These are phyloP conservation scores for Effrenium voratum DNA, from an alignment of 73 alveolate species.

Conservation along the genomic window DNA sequence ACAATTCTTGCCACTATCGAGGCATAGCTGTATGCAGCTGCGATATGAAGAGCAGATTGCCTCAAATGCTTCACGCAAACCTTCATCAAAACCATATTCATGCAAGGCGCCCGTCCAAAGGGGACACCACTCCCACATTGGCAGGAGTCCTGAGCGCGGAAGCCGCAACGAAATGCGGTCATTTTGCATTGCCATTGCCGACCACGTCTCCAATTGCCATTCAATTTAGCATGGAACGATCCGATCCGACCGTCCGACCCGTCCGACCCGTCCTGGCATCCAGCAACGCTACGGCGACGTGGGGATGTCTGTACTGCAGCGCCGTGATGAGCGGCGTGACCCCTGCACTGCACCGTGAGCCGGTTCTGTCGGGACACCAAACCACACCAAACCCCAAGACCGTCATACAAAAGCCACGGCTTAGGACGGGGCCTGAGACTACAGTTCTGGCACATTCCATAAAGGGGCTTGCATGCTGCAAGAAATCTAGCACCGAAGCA, in stretches of 20 bases:
- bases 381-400: background rate
- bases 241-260: background rate
- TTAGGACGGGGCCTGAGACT: background rate
- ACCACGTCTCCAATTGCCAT: too few species aligned
- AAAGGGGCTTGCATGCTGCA: background rate
- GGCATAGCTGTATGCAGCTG: constrained; percentile 44
- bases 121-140: constrained; percentile 34
- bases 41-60: constrained; percentile 82
- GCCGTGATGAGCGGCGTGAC: constrained; percentile 93
- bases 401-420: background rate
- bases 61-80: background rate
- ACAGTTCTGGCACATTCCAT: background rate
- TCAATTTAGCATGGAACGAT: background rate
- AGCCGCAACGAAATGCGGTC: background rate
- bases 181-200: too few species aligned
- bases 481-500: background rate
- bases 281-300: constrained; percentile 56
- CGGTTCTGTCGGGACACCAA: background rate
- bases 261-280: background rate
- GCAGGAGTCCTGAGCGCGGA: constrained; percentile 24
- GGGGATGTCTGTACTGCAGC: constrained; percentile 60
- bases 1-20: constrained; percentile 42
- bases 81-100: background rate
- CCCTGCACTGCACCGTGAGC: background rate
- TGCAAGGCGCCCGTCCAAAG: constrained; percentile 29